Conservation (phyloP, 768 basidiomycete genomes). For the Scleroderma bovista region DNA sequence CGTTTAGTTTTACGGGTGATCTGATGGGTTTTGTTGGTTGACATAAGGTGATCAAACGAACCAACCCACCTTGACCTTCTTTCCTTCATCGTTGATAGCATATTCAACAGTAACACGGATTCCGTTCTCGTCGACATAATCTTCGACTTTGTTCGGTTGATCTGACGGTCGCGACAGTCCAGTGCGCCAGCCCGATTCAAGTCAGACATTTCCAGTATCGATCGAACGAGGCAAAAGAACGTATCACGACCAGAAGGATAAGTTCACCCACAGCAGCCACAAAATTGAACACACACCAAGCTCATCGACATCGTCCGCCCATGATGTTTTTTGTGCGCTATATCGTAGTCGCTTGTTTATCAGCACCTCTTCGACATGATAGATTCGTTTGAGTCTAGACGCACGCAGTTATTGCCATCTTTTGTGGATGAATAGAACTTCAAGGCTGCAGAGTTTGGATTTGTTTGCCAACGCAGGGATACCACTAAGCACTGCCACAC, state of each 20-base stretch:
- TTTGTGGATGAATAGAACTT: too few species aligned
- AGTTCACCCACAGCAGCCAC: too few species aligned
- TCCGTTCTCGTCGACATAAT: conserved; percentile 81
- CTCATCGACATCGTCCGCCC: conserved; percentile 87
- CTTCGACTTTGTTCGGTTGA: conserved; percentile 49
- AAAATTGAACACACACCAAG: conserved; percentile 39
- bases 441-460: too few species aligned
- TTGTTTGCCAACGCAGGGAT: too few species aligned
- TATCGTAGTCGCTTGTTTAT: neutral
- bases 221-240: neutral
- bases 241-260: too few species aligned
- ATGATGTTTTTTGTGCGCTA: conserved; percentile 56
- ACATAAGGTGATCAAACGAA: neutral
- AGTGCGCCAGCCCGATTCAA: too few species aligned
- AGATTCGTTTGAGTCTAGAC: neutral
- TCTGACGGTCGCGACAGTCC: conserved; percentile 27
- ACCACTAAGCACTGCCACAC: too few species aligned
- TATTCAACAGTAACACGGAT: conserved; percentile 83
- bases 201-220: neutral
- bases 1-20: conserved; percentile 84
- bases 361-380: neutral
- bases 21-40: conserved; percentile 32
- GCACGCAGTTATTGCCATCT: neutral
- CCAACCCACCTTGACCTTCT: conserved; percentile 79
- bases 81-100: conserved; percentile 83